These are phyloP conservation scores for Sisymbrium irio DNA, from an alignment of 345 rosid genomes.

Conservation along the genomic window DNA sequence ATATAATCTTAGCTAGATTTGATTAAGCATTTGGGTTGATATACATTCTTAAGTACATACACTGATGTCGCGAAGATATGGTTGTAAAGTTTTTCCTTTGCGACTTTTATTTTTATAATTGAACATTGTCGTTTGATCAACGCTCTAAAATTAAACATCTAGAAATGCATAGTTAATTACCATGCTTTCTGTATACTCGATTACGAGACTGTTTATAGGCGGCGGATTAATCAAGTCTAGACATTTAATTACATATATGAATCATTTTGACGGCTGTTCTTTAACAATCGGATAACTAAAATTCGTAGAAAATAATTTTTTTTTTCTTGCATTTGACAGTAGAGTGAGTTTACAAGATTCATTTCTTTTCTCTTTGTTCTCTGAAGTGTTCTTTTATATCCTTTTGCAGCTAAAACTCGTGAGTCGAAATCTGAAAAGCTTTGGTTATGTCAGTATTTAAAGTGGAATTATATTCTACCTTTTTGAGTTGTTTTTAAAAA, in stretches of 20 bases:
- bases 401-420: background rate
- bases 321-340: no score
- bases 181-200: background rate
- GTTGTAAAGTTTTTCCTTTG: background rate
- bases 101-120: background rate
- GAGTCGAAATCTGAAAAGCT: constrained; percentile 6
- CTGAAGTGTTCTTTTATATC: background rate
- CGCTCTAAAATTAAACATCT: background rate
- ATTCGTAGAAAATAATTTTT: no score
- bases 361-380: background rate
- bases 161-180: background rate
- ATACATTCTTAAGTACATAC: background rate
- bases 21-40: constrained; percentile 16
- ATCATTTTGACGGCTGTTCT: background rate
- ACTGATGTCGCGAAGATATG: constrained; percentile 5
- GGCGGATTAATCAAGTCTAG: background rate
- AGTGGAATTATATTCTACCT: constrained; percentile 4
- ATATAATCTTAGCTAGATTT: constrained; percentile 9
- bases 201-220: background rate
- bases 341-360: constrained; percentile 4
- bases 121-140: background rate
- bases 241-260: background rate
- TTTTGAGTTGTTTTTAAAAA: background rate
- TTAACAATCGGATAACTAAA: background rate
- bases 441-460: background rate